These are phyloP conservation scores for Sequoia sempervirens DNA, from an alignment of 75 land plant genomes.

Conservation along the genomic window DNA sequence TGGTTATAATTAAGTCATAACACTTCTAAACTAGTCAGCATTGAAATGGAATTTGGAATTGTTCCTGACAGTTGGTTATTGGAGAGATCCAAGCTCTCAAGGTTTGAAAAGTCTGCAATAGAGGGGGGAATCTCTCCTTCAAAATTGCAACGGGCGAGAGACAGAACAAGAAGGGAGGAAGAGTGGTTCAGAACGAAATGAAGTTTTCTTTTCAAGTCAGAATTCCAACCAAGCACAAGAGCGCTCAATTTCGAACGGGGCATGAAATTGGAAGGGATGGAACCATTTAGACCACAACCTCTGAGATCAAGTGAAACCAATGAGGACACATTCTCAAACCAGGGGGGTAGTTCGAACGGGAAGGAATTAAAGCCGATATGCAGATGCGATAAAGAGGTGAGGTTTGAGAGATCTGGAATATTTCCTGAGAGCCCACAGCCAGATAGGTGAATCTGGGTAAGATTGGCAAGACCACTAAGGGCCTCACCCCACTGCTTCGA, in stretches of 20 bases:
- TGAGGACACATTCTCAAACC: too few species aligned
- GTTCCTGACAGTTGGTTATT: neutral
- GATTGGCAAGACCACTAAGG: too few species aligned
- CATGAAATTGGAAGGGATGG: neutral
- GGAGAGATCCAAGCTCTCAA: neutral
- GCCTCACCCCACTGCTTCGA: too few species aligned
- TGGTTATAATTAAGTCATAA: too few species aligned
- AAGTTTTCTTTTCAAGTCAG: neutral
- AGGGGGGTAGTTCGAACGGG: too few species aligned
- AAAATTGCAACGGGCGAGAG: neutral
- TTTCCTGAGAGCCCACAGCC: neutral
- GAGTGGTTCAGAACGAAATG: neutral
- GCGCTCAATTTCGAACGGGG: neutral
- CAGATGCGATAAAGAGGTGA: neutral
- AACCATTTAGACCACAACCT: neutral
- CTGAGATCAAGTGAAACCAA: too few species aligned
- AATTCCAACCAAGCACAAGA: neutral
- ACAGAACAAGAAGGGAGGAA: neutral
- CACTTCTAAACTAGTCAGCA: too few species aligned
- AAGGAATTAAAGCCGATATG: too few species aligned
- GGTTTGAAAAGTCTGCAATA: neutral
- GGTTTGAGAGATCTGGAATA: neutral
- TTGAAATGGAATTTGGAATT: neutral
- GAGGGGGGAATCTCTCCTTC: neutral
- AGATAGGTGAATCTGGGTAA: neutral